phyloP scores from a whole-genome alignment of 805 yeast genomes.

The Yamadazyma insecticola region DNA sequence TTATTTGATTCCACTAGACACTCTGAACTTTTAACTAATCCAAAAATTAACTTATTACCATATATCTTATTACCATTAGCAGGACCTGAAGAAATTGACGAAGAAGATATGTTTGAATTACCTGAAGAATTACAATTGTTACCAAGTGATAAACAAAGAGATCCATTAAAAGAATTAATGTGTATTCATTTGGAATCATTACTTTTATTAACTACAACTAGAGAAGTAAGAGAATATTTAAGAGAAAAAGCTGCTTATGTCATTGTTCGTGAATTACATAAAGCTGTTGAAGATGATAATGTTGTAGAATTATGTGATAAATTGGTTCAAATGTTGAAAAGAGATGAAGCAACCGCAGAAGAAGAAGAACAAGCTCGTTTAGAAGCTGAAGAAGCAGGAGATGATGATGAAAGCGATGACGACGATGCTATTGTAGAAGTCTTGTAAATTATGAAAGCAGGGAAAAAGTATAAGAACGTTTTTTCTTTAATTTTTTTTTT shows the following conservation, averaged over 20 bases:
- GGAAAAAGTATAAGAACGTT: not conserved
- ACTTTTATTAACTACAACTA: constrained; percentile 73
- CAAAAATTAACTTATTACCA: constrained; percentile 69
- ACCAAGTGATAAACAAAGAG: constrained; percentile 72
- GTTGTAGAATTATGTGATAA: constrained; percentile 74
- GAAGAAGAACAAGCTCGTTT: constrained; percentile 35
- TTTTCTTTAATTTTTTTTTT: not conserved
- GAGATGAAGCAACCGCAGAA: constrained; percentile 67
- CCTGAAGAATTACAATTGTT: constrained; percentile 86
- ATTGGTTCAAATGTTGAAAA: constrained; percentile 83
- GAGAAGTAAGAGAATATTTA: constrained; percentile 65
- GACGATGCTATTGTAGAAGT: constrained; percentile 50
- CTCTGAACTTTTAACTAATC: constrained; percentile 51
- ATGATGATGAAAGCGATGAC: constrained; percentile 30
- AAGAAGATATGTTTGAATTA: constrained; percentile 79
- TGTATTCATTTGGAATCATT: constrained; percentile 76
- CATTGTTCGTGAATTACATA: constrained; percentile 79
- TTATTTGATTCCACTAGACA: constrained; percentile 77
- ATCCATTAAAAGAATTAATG: constrained; percentile 61
- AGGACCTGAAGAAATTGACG: constrained; percentile 68
- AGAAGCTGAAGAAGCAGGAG: constrained; percentile 49
- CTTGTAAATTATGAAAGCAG: constrained; percentile 33
- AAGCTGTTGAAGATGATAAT: constrained; percentile 35
- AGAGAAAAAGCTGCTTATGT: constrained; percentile 85
- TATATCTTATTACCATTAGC: constrained; percentile 79